A percentile compares a stretch with the other conserved stretches of the same genome.
Evolutionary conservation across 768 basidiomycete genomes (phyloP).

Genomic region (Lentinula lateritia): DNA sequence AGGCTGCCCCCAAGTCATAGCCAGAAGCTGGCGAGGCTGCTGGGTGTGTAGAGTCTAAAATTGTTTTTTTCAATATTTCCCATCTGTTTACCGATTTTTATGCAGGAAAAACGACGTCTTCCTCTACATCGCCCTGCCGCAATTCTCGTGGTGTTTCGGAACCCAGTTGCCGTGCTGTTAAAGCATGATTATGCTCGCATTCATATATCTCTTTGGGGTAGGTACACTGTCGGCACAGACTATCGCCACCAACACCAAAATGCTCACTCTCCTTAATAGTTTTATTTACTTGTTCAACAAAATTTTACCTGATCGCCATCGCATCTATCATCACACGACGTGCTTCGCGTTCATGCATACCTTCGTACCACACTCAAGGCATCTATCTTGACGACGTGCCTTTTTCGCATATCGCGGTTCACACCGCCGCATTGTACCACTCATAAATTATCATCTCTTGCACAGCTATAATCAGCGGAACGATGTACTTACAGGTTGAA

Average conservation of each 20-base stretch:
- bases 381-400: not conserved
- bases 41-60: not conserved
- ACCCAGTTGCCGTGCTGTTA: not conserved
- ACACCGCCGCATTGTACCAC: not conserved
- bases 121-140: not conserved
- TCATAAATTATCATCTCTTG: not conserved
- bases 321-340: not conserved
- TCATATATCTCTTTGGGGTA: too few relatives aligned
- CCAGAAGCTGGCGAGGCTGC: conserved; percentile 5
- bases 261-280: too few relatives aligned
- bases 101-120: not conserved
- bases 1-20: conserved; percentile 32
- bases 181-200: not conserved
- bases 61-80: not conserved
- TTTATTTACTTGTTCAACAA: too few relatives aligned
- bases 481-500: not conserved
- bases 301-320: not conserved
- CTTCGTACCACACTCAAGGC: not conserved
- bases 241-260: too few relatives aligned
- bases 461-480: not conserved
- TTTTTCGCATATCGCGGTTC: not conserved
- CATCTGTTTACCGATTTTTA: too few relatives aligned
- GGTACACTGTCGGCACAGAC: too few relatives aligned
- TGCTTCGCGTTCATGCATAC: not conserved
- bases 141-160: not conserved